Evolutionary conservation across 306 rosid genomes (phyloP).

Genomic region (Phaseolus lunatus): DNA sequence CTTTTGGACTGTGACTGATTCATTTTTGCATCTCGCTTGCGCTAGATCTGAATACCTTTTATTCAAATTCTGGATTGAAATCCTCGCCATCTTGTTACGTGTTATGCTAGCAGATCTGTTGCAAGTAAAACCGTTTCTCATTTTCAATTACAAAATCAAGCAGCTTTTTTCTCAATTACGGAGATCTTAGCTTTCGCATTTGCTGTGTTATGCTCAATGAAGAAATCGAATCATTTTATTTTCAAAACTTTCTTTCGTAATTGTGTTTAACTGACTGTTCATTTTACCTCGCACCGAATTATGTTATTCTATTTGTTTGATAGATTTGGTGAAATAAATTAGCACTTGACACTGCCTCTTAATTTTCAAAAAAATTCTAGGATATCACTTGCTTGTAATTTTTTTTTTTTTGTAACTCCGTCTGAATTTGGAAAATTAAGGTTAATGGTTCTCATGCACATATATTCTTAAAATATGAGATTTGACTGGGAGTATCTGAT

Average conservation of each 20-base stretch:
- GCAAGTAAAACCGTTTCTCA: neutral
- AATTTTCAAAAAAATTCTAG: neutral
- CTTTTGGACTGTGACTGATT: neutral
- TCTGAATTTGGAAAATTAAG: slow-evolving; percentile 16
- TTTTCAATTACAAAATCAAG: neutral
- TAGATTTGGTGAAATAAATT: slow-evolving; percentile 2
- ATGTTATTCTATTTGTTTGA: neutral
- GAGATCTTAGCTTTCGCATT: slow-evolving; percentile 4
- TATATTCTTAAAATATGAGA: neutral
- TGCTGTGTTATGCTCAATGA: neutral
- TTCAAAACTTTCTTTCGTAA: neutral
- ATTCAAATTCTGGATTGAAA: neutral
- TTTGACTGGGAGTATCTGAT: slow-evolving; percentile 32
- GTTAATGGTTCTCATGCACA: neutral
- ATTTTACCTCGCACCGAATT: neutral
- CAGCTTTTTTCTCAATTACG: neutral
- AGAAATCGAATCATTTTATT: neutral
- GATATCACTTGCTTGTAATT: neutral
- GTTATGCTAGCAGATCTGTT: slow-evolving; percentile 19
- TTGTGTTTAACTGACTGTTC: neutral
- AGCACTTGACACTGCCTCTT: neutral
- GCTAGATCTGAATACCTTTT: slow-evolving; percentile 11
- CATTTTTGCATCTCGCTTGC: neutral
- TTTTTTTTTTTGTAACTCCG: neutral
- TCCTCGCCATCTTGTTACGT: neutral